phyloP scores from a whole-genome alignment of 2,329 filamentous ascomycete genomes.

The Aspergillus quadricinctus region DNA sequence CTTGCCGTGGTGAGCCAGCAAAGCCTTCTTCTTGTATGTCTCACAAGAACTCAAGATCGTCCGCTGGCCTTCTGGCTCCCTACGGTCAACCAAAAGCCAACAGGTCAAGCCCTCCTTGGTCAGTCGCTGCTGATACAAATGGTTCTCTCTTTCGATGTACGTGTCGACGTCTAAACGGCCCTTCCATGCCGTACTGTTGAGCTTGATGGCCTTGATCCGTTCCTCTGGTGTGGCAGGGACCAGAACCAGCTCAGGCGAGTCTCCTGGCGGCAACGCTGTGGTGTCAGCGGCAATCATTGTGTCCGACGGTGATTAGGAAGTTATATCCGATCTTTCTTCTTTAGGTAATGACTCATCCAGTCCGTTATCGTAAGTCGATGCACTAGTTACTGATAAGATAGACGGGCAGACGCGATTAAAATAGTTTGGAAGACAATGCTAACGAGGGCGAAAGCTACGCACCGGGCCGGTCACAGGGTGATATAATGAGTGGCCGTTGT shows the following conservation, averaged over 20 bases:
- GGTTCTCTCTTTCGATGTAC: conserved; percentile 56
- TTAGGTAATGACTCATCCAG: background rate
- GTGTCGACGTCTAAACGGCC: conserved; percentile 51
- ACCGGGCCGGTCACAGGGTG: background rate
- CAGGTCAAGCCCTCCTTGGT: conserved; percentile 54
- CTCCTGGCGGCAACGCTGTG: conserved; percentile 41
- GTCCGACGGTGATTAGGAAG: background rate
- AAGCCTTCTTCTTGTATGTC: conserved; percentile 42
- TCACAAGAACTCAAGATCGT: conserved; percentile 57
- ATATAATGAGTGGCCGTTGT: conserved; percentile 7
- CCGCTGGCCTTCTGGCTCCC: conserved; percentile 34
- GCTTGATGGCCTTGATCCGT: conserved; percentile 47
- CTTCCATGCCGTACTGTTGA: conserved; percentile 56
- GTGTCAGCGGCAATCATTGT: conserved; percentile 34
- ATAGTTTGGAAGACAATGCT: background rate
- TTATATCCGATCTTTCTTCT: background rate
- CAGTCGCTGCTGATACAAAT: conserved; percentile 48
- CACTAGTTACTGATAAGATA: background rate
- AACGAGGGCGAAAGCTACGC: background rate
- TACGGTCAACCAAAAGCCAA: conserved; percentile 56
- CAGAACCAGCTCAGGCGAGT: conserved; percentile 50
- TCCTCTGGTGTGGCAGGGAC: conserved; percentile 54
- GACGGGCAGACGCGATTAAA: background rate
- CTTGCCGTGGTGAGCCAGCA: conserved; percentile 47
- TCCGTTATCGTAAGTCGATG: background rate